Conservation (phyloP, 306 rosid genomes). For the Rosa persica region DNA sequence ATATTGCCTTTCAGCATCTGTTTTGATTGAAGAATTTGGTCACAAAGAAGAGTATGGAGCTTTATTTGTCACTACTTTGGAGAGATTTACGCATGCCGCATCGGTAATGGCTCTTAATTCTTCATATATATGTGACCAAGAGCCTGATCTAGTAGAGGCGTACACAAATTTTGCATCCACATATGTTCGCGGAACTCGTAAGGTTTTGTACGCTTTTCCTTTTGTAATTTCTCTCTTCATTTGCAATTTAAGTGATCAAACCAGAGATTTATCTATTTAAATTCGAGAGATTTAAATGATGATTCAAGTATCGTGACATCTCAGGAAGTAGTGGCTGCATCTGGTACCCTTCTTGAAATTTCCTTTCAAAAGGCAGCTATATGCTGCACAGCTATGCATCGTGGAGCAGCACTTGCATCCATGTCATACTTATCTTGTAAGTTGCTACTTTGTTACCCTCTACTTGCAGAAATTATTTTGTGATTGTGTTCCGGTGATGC, state of each 20-base stretch:
- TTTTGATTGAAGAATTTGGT: conserved; percentile 91
- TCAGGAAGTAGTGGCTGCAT: conserved; percentile 80
- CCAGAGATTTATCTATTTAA: not conserved
- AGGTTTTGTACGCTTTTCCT: conserved; percentile 44
- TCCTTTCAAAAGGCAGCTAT: conserved; percentile 91
- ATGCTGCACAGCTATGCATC: conserved; percentile 99
- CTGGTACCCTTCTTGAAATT: conserved; percentile 78
- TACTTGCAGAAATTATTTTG: not conserved
- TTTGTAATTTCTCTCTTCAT: not conserved
- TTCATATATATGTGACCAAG: conserved; percentile 95
- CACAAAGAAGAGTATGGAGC: conserved; percentile 77
- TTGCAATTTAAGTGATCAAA: not conserved
- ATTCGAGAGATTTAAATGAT: not conserved
- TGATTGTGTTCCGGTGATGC: not conserved
- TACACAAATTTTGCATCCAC: conserved; percentile 86
- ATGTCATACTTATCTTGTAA: conserved; percentile 96
- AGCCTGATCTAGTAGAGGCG: conserved; percentile 97
- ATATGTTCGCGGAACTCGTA: conserved; percentile 69
- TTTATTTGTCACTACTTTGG: conserved; percentile 73
- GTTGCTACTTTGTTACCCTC: conserved; percentile 23
- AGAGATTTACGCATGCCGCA: conserved; percentile 82
- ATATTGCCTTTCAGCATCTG: conserved; percentile 68
- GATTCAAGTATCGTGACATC: conserved; percentile 21
- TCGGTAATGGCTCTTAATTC: conserved; percentile 92
- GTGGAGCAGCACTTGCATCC: conserved; percentile 97